phyloP scores from a whole-genome alignment of 2,329 filamentous ascomycete genomes.

The Cercospora berteroae region DNA sequence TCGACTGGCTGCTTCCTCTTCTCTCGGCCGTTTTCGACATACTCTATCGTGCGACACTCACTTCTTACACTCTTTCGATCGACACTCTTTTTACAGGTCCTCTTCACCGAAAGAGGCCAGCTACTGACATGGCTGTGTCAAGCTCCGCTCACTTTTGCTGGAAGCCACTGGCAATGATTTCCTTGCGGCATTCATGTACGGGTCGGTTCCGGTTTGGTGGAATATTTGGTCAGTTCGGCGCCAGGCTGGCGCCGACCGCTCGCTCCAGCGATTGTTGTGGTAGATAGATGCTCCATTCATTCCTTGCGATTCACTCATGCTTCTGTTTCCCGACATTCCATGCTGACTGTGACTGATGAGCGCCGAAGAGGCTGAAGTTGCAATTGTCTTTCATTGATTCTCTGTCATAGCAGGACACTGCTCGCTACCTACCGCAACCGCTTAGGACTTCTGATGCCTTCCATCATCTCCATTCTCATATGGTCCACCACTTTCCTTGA shows the following conservation, averaged over 20 bases:
- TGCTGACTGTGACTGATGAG: neutral
- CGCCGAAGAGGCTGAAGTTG: neutral
- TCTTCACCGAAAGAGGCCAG: conserved; percentile 17
- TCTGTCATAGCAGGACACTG: neutral
- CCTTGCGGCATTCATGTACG: neutral
- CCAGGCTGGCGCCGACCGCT: neutral
- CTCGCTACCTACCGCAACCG: no score
- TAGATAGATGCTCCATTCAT: neutral
- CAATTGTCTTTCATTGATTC: neutral
- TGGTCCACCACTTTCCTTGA: conserved; percentile 46
- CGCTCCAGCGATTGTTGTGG: neutral
- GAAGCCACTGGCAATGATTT: conserved; percentile 7
- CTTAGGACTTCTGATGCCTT: conserved; percentile 34
- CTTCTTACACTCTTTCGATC: conserved; percentile 15
- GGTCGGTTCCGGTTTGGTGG: neutral
- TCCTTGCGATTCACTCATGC: neutral
- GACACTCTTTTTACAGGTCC: conserved; percentile 14
- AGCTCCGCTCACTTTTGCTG: conserved; percentile 13
- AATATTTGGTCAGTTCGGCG: neutral
- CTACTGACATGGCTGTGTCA: conserved; percentile 17
- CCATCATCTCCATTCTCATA: conserved; percentile 40
- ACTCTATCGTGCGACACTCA: neutral
- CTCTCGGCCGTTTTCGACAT: neutral
- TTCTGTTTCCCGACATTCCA: neutral
- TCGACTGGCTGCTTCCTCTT: neutral